Percentiles rank a stretch among this genome's conserved stretches.
phyloP scores from a whole-genome alignment of 495 filamentous ascomycete genomes.

The Pyrenula aspistea region DNA sequence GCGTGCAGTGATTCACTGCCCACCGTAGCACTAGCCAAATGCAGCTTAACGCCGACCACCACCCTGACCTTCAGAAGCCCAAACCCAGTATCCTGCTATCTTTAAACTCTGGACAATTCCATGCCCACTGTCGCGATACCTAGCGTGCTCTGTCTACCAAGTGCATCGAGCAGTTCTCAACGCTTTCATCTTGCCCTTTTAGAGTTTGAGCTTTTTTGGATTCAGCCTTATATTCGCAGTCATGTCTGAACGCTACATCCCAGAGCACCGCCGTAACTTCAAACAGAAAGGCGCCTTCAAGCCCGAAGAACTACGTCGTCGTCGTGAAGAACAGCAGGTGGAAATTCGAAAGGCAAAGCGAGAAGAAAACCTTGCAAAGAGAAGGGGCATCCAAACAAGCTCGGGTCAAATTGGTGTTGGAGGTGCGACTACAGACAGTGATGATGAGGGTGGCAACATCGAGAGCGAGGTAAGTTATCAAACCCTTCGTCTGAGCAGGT shows the following conservation, averaged over 20 bases:
- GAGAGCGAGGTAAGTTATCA: conserved; percentile 87
- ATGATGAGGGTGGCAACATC: conserved; percentile 88
- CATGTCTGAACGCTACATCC: conserved; percentile 99
- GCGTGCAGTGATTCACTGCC: neutral
- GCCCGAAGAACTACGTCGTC: conserved; percentile 94
- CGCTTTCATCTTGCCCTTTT: no score
- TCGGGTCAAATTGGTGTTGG: conserved; percentile 66
- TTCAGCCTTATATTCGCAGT: conserved; percentile 19
- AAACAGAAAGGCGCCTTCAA: conserved; percentile 98
- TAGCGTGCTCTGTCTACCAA: neutral
- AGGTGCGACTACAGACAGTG: conserved; percentile 84
- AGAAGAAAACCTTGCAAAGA: conserved; percentile 96
- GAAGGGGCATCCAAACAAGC: conserved; percentile 77
- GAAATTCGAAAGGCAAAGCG: conserved; percentile 97
- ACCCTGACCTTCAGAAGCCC: neutral
- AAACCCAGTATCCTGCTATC: no score
- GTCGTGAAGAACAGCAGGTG: conserved; percentile 97
- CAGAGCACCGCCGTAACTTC: conserved; percentile 97
- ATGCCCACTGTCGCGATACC: neutral
- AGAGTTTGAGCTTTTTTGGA: neutral
- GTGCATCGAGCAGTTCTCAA: neutral
- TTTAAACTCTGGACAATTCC: no score
- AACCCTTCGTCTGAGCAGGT: no score
- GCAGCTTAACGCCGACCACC: neutral
- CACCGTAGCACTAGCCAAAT: neutral